These are phyloP conservation scores for Xerocomellus chrysenteron DNA, from an alignment of 768 basidiomycete species.

Conservation along the genomic window DNA sequence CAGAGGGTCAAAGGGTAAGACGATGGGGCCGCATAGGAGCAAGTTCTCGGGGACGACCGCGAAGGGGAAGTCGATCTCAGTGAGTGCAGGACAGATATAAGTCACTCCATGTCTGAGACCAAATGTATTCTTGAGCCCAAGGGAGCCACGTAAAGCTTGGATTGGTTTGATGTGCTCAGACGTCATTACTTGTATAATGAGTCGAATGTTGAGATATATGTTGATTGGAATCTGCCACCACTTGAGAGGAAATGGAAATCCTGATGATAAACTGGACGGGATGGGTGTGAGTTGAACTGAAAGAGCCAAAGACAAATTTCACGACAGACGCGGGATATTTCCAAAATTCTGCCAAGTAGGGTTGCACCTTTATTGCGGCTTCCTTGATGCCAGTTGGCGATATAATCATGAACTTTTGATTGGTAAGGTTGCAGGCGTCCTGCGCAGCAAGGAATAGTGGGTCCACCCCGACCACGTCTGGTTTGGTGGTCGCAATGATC, in stretches of 20 bases:
- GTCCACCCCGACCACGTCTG: neutral
- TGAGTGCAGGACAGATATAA: neutral
- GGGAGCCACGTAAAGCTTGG: neutral
- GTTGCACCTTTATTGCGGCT: neutral
- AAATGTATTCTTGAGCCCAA: neutral
- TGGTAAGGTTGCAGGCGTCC: slow-evolving; percentile 4
- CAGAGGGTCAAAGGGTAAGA: slow-evolving; percentile 5
- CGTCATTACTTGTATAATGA: neutral
- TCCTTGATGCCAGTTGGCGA: neutral
- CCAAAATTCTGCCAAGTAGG: neutral
- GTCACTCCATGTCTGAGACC: neutral
- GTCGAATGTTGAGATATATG: slow-evolving; percentile 4
- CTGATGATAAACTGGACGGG: slow-evolving; percentile 3
- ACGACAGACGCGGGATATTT: slow-evolving; percentile 7
- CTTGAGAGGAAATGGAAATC: slow-evolving; percentile 10
- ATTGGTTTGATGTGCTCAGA: neutral
- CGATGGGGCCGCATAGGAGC: slow-evolving; percentile 5
- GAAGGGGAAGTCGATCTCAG: slow-evolving; percentile 1
- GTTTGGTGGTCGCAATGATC: slow-evolving; percentile 1
- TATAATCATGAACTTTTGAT: slow-evolving; percentile 3
- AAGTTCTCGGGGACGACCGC: slow-evolving; percentile 9
- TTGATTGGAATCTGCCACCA: slow-evolving; percentile 17
- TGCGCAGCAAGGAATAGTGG: neutral
- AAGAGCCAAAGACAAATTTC: neutral
- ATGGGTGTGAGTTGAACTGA: neutral